phyloP scores from a whole-genome alignment of 805 yeast species.

The Lipomyces sp. region DNA sequence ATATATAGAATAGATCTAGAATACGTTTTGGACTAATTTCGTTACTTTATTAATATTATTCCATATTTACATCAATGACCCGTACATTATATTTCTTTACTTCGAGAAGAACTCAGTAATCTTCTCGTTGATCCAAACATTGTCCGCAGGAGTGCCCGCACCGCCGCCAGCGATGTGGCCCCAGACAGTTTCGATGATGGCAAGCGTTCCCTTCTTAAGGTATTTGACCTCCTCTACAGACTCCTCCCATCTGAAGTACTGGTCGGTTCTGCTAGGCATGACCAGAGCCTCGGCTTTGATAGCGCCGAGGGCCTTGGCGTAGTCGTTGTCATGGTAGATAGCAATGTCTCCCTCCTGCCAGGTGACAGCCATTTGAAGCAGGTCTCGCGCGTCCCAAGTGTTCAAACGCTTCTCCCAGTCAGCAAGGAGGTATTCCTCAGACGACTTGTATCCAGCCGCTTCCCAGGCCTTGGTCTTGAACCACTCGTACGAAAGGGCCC shows the following conservation, averaged over 20 bases:
- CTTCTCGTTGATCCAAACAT: constrained; percentile 28
- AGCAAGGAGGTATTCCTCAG: constrained; percentile 31
- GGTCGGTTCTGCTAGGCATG: constrained; percentile 35
- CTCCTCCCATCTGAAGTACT: constrained; percentile 36
- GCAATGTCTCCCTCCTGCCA: constrained; percentile 38
- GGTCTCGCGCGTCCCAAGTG: constrained; percentile 37
- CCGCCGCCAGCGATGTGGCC: constrained; percentile 38
- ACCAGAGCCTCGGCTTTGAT: constrained; percentile 35
- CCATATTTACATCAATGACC: no score
- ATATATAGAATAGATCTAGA: no score
- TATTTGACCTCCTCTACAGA: constrained; percentile 32
- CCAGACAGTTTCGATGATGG: constrained; percentile 36
- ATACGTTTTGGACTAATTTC: no score
- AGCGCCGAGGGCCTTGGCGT: constrained; percentile 28
- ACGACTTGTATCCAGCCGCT: constrained; percentile 32
- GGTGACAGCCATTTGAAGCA: constrained; percentile 35
- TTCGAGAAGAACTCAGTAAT: constrained; percentile 26
- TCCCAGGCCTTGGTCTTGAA: constrained; percentile 36
- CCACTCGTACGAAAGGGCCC: constrained; percentile 38
- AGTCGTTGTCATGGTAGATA: constrained; percentile 34
- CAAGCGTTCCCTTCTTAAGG: constrained; percentile 32
- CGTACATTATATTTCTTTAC: no score
- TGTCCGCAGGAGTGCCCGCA: constrained; percentile 33
- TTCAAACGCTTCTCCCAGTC: constrained; percentile 36
- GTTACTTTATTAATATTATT: no score